A percentile compares a stretch with the other conserved stretches of the same genome.
These are phyloP conservation scores for Dioszegia crocea DNA, from an alignment of 768 basidiomycete species.

Conservation along the genomic window DNA sequence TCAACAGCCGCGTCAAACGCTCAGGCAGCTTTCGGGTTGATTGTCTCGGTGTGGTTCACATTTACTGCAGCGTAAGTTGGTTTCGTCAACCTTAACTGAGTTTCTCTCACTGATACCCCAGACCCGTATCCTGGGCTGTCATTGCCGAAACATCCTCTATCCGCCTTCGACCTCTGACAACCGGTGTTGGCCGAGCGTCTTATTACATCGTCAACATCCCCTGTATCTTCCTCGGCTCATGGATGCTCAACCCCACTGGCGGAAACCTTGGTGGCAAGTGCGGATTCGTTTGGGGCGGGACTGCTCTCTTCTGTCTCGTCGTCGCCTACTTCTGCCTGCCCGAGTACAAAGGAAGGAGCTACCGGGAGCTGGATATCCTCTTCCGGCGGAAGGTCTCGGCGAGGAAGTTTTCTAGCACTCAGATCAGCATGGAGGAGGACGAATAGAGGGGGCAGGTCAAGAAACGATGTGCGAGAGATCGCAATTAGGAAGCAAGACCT, in stretches of 20 bases:
- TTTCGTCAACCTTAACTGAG: neutral
- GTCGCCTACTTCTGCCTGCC: conserved; percentile 44
- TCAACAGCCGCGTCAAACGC: conserved; percentile 23
- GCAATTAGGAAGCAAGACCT: too few relatives aligned
- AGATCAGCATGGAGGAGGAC: conserved; percentile 32
- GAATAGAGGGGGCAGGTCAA: too few relatives aligned
- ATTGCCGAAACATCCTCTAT: conserved; percentile 39
- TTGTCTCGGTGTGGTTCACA: conserved; percentile 33
- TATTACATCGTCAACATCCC: conserved; percentile 44
- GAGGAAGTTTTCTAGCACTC: conserved; percentile 35
- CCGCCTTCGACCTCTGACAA: conserved; percentile 35
- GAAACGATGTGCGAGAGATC: too few relatives aligned
- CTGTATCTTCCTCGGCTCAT: conserved; percentile 33
- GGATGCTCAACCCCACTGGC: conserved; percentile 42
- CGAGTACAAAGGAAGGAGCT: conserved; percentile 45
- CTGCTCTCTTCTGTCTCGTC: conserved; percentile 19
- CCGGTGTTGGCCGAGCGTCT: conserved; percentile 38
- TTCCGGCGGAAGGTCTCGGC: conserved; percentile 42
- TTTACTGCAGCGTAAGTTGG: conserved; percentile 20
- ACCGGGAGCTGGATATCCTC: conserved; percentile 49
- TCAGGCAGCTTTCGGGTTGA: conserved; percentile 38
- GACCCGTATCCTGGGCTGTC: conserved; percentile 29
- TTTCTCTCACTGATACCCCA: conserved; percentile 3
- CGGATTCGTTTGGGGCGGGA: conserved; percentile 39
- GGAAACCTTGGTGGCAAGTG: conserved; percentile 36